A percentile compares a stretch with the other conserved stretches of the same genome.
These are phyloP conservation scores for Gentiana straminea DNA, from an alignment of 257 asterid species.

Conservation along the genomic window DNA sequence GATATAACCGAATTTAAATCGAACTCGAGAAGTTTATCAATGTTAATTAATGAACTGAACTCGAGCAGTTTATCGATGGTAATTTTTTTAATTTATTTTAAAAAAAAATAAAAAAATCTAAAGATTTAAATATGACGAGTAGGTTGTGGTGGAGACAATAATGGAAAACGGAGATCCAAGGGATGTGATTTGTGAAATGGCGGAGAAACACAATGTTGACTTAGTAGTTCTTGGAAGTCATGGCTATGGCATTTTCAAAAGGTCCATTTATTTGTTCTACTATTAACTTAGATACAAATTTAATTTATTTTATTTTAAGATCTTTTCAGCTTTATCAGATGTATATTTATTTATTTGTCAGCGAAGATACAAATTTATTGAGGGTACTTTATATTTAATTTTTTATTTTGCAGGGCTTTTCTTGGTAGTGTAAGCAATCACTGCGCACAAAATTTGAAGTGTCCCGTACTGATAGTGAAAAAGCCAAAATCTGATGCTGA, in stretches of 20 bases:
- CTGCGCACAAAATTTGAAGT: constrained; percentile 51
- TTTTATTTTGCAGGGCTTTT: constrained; percentile 41
- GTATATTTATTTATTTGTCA: not conserved
- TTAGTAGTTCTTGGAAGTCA: constrained; percentile 59
- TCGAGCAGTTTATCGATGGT: not conserved
- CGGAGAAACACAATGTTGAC: constrained; percentile 48
- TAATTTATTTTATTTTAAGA: not conserved
- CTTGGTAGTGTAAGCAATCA: constrained; percentile 76
- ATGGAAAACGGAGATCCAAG: constrained; percentile 65
- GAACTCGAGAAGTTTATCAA: too few relatives aligned
- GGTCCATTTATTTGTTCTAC: constrained; percentile 19
- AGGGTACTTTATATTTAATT: not conserved
- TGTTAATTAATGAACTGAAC: not conserved
- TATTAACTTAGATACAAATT: not conserved
- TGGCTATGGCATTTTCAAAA: constrained; percentile 57
- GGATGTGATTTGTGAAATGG: constrained; percentile 60
- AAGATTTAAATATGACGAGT: constrained; percentile 4
- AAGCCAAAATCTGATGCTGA: constrained; percentile 30
- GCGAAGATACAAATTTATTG: not conserved
- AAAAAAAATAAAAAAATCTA: too few relatives aligned
- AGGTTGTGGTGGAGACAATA: constrained; percentile 59
- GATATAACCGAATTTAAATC: not conserved
- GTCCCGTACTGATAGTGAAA: constrained; percentile 67
- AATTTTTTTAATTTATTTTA: too few relatives aligned
- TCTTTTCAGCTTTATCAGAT: not conserved